A percentile compares a stretch with the other conserved stretches of the same genome.
phyloP scores from a whole-genome alignment of 106 monocot species.

The Dioscorea dumetorum region DNA sequence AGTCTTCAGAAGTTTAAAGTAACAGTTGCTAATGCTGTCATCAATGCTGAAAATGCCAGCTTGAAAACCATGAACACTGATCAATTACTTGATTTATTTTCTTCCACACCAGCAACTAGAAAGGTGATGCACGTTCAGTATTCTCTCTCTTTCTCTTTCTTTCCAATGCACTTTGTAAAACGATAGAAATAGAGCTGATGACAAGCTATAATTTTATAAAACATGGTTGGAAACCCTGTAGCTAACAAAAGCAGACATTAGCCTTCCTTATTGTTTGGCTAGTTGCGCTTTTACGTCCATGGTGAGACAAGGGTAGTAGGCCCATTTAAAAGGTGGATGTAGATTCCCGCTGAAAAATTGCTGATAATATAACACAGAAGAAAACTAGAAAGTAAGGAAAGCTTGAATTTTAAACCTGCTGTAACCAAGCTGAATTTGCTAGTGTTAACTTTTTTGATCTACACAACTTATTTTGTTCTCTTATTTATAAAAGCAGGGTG shows the following conservation, averaged over 20 bases:
- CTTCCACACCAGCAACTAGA: slow-evolving; percentile 35
- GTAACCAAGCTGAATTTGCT: no score
- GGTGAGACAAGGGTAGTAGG: neutral
- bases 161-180: neutral
- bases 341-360: no score
- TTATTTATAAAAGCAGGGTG: slow-evolving; percentile 21
- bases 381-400: no score
- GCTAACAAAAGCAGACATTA: neutral
- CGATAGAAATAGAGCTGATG: neutral
- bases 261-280: neutral
- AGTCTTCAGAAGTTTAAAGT: slow-evolving; percentile 91
- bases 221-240: neutral
- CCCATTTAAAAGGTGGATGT: no score
- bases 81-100: slow-evolving; percentile 85
- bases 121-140: slow-evolving; percentile 30
- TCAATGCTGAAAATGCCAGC: slow-evolving; percentile 89
- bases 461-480: neutral
- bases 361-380: no score
- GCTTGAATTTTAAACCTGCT: no score
- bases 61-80: slow-evolving; percentile 98
- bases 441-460: neutral
- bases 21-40: slow-evolving; percentile 77
- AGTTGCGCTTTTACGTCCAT: neutral
- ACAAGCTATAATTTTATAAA: neutral
- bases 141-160: neutral